A percentile compares a stretch with the other conserved stretches of the same genome.
Conservation (phyloP, 495 filamentous ascomycete species). For the Ramalina intermedia region DNA sequence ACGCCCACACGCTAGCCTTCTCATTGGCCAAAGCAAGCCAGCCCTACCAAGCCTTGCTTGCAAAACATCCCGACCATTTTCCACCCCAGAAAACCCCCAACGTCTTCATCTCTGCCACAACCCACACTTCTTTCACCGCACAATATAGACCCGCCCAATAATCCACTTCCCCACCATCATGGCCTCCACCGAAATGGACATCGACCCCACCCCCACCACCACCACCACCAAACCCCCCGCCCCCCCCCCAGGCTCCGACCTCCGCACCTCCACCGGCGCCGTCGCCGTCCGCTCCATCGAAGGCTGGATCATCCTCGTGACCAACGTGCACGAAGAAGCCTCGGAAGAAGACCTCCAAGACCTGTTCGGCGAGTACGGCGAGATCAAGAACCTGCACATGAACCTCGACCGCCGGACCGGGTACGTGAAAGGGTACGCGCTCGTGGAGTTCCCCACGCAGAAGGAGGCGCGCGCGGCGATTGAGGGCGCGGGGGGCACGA, state of each 20-base stretch:
- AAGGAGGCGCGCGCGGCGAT: conserved; percentile 77
- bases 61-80: too few relatives aligned
- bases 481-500: conserved; percentile 62
- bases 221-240: conserved; percentile 33
- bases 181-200: conserved; percentile 65
- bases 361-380: conserved; percentile 86
- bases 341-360: conserved; percentile 92
- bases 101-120: too few relatives aligned
- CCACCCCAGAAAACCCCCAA: too few relatives aligned
- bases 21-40: too few relatives aligned
- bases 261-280: conserved; percentile 61
- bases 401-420: conserved; percentile 91
- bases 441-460: conserved; percentile 86
- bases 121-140: too few relatives aligned
- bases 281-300: conserved; percentile 95
- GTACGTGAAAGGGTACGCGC: conserved; percentile 95
- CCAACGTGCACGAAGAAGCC: conserved; percentile 95
- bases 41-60: too few relatives aligned
- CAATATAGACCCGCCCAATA: too few relatives aligned
- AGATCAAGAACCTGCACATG: conserved; percentile 93
- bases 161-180: conserved; percentile 22
- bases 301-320: conserved; percentile 95
- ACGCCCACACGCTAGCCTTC: too few relatives aligned
- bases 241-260: conserved; percentile 40
- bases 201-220: conserved; percentile 44